phyloP scores from a whole-genome alignment of 1,284 basidiomycete species.

The Xerocomus minutiporus region DNA sequence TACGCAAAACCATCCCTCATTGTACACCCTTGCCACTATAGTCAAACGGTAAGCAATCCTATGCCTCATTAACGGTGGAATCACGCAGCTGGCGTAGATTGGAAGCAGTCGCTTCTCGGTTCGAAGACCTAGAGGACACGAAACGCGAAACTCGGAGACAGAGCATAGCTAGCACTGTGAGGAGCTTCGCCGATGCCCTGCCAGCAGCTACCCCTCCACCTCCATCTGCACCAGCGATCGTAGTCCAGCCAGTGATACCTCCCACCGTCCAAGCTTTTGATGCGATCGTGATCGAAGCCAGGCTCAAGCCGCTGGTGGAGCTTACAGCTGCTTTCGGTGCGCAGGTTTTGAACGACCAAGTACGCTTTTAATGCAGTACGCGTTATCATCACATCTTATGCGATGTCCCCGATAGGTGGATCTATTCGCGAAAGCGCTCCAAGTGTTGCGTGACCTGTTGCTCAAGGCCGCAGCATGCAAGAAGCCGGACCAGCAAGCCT shows the following conservation, averaged over 20 bases:
- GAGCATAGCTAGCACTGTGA: conserved; percentile 24
- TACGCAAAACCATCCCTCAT: conserved; percentile 41
- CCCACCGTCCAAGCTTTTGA: conserved; percentile 72
- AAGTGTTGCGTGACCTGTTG: conserved; percentile 67
- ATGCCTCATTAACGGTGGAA: conserved; percentile 1
- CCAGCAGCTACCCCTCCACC: conserved; percentile 37
- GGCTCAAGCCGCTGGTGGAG: conserved; percentile 70
- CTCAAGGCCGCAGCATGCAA: conserved; percentile 68
- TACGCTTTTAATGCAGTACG: conserved; percentile 38
- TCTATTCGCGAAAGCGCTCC: conserved; percentile 67
- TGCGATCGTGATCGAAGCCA: conserved; percentile 65
- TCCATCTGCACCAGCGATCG: conserved; percentile 36
- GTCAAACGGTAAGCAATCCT: conserved; percentile 64
- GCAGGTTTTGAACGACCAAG: conserved; percentile 70
- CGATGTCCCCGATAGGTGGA: conserved; percentile 48
- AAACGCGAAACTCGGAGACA: conserved; percentile 34
- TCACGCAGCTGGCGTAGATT: conserved; percentile 43
- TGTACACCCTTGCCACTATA: conserved; percentile 73
- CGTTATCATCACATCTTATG: conserved; percentile 5
- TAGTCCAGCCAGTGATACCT: conserved; percentile 42
- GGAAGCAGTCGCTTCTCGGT: conserved; percentile 90
- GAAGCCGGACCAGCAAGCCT: conserved; percentile 67
- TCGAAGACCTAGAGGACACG: conserved; percentile 79
- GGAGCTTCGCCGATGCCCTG: conserved; percentile 33
- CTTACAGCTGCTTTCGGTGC: conserved; percentile 75